Percentiles rank a stretch among this genome's conserved stretches.
These are phyloP conservation scores for Oryza rufipogon DNA, from an alignment of 176 grass and related monocot genomes.

Conservation along the genomic window DNA sequence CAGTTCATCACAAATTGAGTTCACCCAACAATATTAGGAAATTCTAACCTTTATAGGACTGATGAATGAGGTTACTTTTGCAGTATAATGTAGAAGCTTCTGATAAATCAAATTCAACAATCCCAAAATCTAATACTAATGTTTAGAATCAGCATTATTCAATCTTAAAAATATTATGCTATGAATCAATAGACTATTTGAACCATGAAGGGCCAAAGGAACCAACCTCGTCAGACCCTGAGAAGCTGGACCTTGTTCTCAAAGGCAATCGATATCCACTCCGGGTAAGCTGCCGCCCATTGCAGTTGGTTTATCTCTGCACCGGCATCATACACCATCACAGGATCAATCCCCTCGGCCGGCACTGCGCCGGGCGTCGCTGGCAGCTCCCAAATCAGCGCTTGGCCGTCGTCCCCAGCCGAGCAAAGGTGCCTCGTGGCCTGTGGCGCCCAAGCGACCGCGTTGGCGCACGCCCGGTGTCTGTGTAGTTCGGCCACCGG, in stretches of 20 bases:
- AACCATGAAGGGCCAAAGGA: not conserved
- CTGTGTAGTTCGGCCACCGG: conserved; percentile 89
- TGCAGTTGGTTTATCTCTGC: conserved; percentile 93
- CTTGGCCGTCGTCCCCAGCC: conserved; percentile 78
- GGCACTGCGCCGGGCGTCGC: conserved; percentile 46
- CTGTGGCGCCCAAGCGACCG: conserved; percentile 82
- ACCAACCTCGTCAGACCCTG: conserved; percentile 67
- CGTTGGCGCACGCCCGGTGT: conserved; percentile 77
- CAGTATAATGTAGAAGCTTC: not conserved
- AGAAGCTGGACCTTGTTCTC: conserved; percentile 93
- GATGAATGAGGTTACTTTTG: not conserved
- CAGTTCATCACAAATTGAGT: conserved; percentile 15
- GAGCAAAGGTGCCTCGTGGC: conserved; percentile 78
- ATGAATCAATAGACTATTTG: not conserved
- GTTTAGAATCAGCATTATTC: not conserved
- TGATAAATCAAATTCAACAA: conserved; percentile 1
- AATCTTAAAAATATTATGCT: conserved; percentile 7
- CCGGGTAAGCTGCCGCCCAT: conserved; percentile 69
- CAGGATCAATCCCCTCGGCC: conserved; percentile 70
- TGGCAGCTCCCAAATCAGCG: conserved; percentile 83
- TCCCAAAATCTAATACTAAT: not conserved
- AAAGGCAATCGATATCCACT: conserved; percentile 91
- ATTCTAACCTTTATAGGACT: not conserved
- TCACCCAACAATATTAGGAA: not conserved
- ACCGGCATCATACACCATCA: conserved; percentile 62